Base-by-base conservation (phyloP, 768 basidiomycete species). In the Termitomyces sp. region DNA sequence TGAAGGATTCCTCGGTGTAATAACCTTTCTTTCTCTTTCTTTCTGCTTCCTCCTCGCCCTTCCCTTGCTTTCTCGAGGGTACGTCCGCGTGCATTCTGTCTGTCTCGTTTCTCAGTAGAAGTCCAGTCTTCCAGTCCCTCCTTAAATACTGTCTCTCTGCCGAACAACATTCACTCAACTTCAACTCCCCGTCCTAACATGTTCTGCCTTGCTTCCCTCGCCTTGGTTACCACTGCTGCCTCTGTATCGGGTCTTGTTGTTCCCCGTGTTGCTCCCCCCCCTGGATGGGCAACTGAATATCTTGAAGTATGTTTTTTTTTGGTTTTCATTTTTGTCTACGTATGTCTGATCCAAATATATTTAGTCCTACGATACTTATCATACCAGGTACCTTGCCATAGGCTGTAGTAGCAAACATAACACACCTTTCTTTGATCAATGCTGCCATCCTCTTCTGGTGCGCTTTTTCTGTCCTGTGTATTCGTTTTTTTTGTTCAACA, bases 361-460 rank as follows among this genome's bases (percentile, higher is more conserved):
- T 13, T 55, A 86, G 84, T 48, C 68, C 18, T 88, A 88, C 65
- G 62, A 71, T 41, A 62, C 53, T 16, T 87, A 89, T 73, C 84
- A 88, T 73, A 63, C 68, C 29, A 78, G 89, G 58, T 91, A 90
- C 71, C 64, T 81, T 56, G 78, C 81, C 44, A 68, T 88, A 61
- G 75, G 73, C 50, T 85, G 82, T 66, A 65, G 76, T 29, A 63
- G 62, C 55, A 71, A 82, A 66, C 81, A 82, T 64, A 70, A 75
- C 66, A 76, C 77, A 9, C 48, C 69, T 16, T 87, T 86, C 75
- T 92, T 89, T 69, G 75, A 83, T 55, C 64, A 73, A 29, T 92
- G 92, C 68, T 89, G 90, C 77, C 84, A 84, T 68, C 85, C 89
- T 58, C 73, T 89, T 59, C 74, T 85, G 66, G 85, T 86, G 67